Evolutionary conservation across 202 grass and related monocot genomes (phyloP), one percentile per base, ranked within the genome.

Genomic region (Musa balbisiana): DNA sequence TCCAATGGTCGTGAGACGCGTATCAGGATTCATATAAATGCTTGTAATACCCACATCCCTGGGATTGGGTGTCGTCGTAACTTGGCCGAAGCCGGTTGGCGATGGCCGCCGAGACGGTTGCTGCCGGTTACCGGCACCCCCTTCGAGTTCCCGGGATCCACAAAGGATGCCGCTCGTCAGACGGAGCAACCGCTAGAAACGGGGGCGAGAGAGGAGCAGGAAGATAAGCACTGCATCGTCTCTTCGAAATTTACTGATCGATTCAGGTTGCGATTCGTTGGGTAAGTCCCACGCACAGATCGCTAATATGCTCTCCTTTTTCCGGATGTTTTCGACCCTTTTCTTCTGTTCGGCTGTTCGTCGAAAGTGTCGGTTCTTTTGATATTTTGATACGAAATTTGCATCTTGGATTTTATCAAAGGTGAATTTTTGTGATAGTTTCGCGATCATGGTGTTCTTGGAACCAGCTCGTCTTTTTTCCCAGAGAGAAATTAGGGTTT

Each of bases 121-220:
- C 19, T 10, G 24, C 33, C 33, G 24, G 43, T 51, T 20, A 62
- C 16, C 3, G 58, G 17, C 15, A 14, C 43, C 67, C 49, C 67
- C 4, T 70, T 51, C 43, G 16, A 19, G 67, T 70, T 70, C 67
- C 67, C 67, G 67, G 29, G 67, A 70, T 24, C 67, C 51, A n/a
- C 51, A 70, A 51, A 49, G 19, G 10, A n/a, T 9, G 15, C 33
- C 67, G 3, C 67, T 51, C 67, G 67, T 13, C 67, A 33, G 67
- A 33, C 43, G 43, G 67, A 43, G 67, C 29, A 15, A 33, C 27
- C 19, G 17, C 67, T 17, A 70, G 49, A 20, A 70, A 70, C 10
- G 24, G 29, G 67, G 67, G 67, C 25, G 26, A 6, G 25, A 27
- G 66, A 16, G 26, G 23, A 33, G 58, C 20, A 15, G 58, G 58